Conservation (phyloP, 2,329 filamentous ascomycete species). For the Pochonia chlamydosporia region DNA sequence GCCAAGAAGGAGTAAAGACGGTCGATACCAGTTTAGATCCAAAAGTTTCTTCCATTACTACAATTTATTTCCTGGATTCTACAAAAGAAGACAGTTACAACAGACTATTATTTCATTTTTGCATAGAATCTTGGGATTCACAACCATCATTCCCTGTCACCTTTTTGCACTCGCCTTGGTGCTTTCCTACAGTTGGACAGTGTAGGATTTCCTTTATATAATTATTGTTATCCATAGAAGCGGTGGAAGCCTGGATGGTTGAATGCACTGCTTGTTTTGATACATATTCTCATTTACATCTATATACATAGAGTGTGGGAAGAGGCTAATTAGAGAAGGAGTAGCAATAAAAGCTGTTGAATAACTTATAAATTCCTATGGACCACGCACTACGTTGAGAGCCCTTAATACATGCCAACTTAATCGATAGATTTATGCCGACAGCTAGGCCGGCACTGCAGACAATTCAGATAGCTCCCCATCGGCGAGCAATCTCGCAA, state of each 20-base stretch:
- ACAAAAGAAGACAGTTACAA: no score
- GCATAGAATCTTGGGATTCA: neutral
- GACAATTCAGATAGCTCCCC: neutral
- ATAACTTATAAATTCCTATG: neutral
- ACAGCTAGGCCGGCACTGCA: no score
- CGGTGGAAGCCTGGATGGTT: neutral
- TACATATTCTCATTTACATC: neutral
- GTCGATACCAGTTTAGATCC: neutral
- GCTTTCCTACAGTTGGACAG: no score
- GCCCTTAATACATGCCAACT: no score
- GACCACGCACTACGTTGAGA: no score
- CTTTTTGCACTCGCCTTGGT: no score
- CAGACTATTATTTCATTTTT: neutral
- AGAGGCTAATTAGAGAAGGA: neutral
- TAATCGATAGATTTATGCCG: no score
- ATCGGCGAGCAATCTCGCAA: neutral
- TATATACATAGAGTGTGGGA: neutral
- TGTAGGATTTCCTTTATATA: neutral
- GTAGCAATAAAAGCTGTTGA: neutral
- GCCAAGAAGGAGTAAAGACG: constrained; percentile 20
- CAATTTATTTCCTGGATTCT: no score
- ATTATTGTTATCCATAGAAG: neutral
- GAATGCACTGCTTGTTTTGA: neutral
- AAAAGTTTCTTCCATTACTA: neutral
- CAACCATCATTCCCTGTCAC: no score